These are phyloP conservation scores for Sporothrix protearum DNA, from an alignment of 2,329 filamentous ascomycete species.

Conservation along the genomic window DNA sequence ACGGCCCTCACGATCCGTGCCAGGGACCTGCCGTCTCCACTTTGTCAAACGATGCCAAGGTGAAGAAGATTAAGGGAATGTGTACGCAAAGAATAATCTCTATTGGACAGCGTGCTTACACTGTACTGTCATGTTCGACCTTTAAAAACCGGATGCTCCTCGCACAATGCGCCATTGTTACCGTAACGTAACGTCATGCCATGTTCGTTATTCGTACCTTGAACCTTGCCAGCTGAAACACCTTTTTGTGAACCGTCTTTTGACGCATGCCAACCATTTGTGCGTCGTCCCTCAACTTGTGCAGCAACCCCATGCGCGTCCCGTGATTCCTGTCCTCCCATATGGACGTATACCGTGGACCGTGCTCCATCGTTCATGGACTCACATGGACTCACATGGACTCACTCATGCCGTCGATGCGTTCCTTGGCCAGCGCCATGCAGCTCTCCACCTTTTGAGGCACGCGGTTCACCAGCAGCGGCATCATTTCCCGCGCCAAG, in stretches of 20 bases:
- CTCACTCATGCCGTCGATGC: background rate
- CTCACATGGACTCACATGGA: no score
- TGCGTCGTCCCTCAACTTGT: background rate
- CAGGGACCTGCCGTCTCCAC: conserved; percentile 2
- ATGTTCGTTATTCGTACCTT: background rate
- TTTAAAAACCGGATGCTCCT: background rate
- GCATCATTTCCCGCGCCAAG: background rate
- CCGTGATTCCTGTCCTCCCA: background rate
- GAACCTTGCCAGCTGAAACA: background rate
- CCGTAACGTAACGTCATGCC: background rate
- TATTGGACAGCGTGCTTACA: background rate
- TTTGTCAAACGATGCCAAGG: conserved; percentile 9
- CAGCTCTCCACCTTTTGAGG: background rate
- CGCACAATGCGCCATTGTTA: background rate
- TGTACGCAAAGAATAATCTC: background rate
- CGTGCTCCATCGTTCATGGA: background rate
- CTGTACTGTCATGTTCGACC: background rate
- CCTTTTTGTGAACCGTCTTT: background rate
- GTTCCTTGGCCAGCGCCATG: background rate
- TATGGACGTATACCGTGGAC: background rate
- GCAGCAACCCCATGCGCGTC: background rate
- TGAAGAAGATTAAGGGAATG: background rate
- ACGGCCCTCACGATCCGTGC: conserved; percentile 17
- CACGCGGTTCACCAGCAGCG: background rate
- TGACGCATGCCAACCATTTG: background rate